Evolutionary conservation across 2,329 filamentous ascomycete species (phyloP), one percentile per base, ranked within the genome.

Genomic region (Trichoderma endophyticum): DNA sequence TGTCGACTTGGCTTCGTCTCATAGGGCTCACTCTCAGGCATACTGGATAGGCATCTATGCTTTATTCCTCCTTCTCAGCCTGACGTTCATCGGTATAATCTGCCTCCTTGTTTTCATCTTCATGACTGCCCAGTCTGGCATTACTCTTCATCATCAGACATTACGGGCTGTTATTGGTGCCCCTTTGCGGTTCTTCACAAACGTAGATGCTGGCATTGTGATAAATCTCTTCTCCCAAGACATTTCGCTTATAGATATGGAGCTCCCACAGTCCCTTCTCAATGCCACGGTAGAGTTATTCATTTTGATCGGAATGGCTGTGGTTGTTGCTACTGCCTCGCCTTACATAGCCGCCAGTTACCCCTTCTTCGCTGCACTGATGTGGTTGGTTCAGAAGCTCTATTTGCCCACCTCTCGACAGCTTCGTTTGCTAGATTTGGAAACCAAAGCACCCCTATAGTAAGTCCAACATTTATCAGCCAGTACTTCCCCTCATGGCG

Each of bases 351-450:
- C 84, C 0, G 81, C 86, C 26, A 81, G 82, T 0, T 87, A 89
- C 71, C 88, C 88, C 0, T 78, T 87, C 3, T 75, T 90, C 3
- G 72, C 84, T 9, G 78, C 76, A 0, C 73, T 84, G 0, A 73
- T 90, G 1, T 90, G 85, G 70, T 72, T 81, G 2, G 78, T 90
- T 0, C 88, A 90, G 73, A 86, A 82, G 67, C 83, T 89, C 63
- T 91, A 91, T 74, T 82, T 91, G 2, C 83, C 86, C 0, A 91
- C 89, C 0, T 90, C 88, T 0, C 81, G 88, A 0, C 89, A 91
- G 76, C 77, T 91, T 8, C 84, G 89, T 63, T 82, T 89, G 24
- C 78, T 91, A 12, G 89, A 91, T 60, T 83, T 91, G 1, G 89
- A 91, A 77, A 84, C 86, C 1, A 90, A 91, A 74, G 85, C 86